phyloP scores from a whole-genome alignment of 1,139 yeast species.

The Hyphopichia buzzinii region DNA sequence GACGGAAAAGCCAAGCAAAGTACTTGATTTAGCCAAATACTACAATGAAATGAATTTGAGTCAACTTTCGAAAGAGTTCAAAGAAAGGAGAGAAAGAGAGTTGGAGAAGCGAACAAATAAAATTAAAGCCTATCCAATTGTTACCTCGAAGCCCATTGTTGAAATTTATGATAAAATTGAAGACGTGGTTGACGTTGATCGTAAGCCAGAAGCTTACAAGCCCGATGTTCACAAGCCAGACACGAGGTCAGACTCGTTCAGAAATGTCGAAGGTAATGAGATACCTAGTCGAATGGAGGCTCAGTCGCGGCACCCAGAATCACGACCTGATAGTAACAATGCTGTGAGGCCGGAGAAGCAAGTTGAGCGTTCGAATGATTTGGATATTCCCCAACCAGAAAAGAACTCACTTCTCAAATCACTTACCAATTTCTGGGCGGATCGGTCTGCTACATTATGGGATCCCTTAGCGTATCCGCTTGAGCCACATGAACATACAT shows the following conservation, averaged over 20 bases:
- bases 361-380: background rate
- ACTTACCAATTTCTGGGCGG: slow-evolving; percentile 94
- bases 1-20: slow-evolving; percentile 24
- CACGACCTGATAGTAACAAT: background rate
- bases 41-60: slow-evolving; percentile 80
- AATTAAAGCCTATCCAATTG: slow-evolving; percentile 72
- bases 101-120: slow-evolving; percentile 53
- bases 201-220: slow-evolving; percentile 18
- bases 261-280: background rate
- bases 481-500: slow-evolving; percentile 78
- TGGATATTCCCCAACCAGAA: slow-evolving; percentile 52
- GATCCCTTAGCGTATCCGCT: slow-evolving; percentile 86
- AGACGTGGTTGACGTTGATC: slow-evolving; percentile 74
- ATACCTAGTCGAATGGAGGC: background rate
- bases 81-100: slow-evolving; percentile 80
- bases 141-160: slow-evolving; percentile 81
- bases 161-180: slow-evolving; percentile 87
- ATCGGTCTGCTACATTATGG: slow-evolving; percentile 94
- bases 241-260: background rate
- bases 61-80: slow-evolving; percentile 80
- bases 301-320: background rate
- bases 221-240: too few species aligned
- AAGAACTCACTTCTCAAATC: slow-evolving; percentile 77
- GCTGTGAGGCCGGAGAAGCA: slow-evolving; percentile 1
- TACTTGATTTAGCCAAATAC: slow-evolving; percentile 62